Evolutionary conservation across 306 rosid genomes (phyloP), one percentile per base, ranked within the genome.

Genomic region (Echinosophora koreensis): DNA sequence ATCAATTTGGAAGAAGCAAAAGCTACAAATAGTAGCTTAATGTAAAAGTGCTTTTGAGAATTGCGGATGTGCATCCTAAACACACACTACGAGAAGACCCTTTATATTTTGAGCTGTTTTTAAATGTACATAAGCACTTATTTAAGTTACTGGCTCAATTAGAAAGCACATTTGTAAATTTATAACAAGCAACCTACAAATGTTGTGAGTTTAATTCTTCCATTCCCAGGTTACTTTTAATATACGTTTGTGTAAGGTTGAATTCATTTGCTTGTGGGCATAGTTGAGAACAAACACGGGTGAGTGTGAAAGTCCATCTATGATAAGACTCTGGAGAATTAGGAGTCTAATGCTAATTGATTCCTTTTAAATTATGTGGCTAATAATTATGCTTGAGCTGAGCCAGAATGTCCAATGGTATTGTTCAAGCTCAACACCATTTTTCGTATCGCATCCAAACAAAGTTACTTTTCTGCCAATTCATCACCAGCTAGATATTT

Each of bases 401-500:
- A 47, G 15, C 52, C 32, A 2, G 32, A 30, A 30, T 30, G 32
- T 30, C 2, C 32, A 30, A 47, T 47, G 15, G 32, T 60, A 34
- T 13, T 14, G 42, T 30, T 60, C 3, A 5, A 60, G 42, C 42
- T 11, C 11, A 4, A 66, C 17, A 3, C 8, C 54, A 8, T 66
- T 66, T 18, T 30, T 4, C 0, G 9, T 17, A 3, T 18, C 9
- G 17, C 15, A 41, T 32, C 9, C 3, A 8, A 28, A 73, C 5
- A 6, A 44, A 28, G 5, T 8, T 10, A 57, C 77, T 58, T 73
- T 73, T 42, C 8, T 68, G 74, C 8, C 30, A 49, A 49, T 14
- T 30, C 60, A 30, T 49, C 13, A 68, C 69, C 51, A 6, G 10
- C 30, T 41, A 41, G 4, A 16, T 9, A 37, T 17, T 71, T 2